Percentiles rank a stretch among this genome's conserved stretches.
Conservation (phyloP, 169 alveolate species). For the Eimeria necatrix region DNA sequence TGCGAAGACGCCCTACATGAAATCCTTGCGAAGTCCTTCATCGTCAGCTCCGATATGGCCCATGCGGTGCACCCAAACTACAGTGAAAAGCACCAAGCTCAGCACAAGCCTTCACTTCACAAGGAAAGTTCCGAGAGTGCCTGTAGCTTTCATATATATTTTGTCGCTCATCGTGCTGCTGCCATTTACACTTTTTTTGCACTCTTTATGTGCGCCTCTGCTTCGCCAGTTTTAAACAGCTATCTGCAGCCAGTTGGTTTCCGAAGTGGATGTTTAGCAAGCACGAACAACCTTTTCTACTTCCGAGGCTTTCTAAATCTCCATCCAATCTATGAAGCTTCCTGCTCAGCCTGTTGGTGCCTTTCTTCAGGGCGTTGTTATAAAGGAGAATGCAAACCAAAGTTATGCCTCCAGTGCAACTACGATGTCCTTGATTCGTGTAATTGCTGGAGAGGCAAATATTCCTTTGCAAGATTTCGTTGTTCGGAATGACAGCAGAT, state of each 20-base stretch:
- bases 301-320: too few relatives aligned
- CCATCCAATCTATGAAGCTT: neutral
- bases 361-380: conserved; percentile 81
- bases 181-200: neutral
- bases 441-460: conserved; percentile 37
- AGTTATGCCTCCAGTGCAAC: conserved; percentile 93
- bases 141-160: neutral
- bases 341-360: neutral
- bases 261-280: too few relatives aligned
- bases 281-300: too few relatives aligned
- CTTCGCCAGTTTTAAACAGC: too few relatives aligned
- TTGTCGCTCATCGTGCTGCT: neutral
- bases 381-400: conserved; percentile 93
- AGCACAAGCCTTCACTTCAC: conserved; percentile 92
- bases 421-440: conserved; percentile 64
- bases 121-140: conserved; percentile 87
- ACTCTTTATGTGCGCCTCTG: too few relatives aligned
- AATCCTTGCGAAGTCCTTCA: conserved; percentile 63
- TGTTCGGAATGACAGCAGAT: conserved; percentile 95
- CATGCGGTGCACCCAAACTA: conserved; percentile 97
- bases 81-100: conserved; percentile 95
- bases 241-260: too few relatives aligned
- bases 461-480: conserved; percentile 94
- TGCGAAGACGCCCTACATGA: neutral
- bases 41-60: conserved; percentile 93